Base-by-base conservation (phyloP, 345 rosid species). In the Linum lewisii region DNA sequence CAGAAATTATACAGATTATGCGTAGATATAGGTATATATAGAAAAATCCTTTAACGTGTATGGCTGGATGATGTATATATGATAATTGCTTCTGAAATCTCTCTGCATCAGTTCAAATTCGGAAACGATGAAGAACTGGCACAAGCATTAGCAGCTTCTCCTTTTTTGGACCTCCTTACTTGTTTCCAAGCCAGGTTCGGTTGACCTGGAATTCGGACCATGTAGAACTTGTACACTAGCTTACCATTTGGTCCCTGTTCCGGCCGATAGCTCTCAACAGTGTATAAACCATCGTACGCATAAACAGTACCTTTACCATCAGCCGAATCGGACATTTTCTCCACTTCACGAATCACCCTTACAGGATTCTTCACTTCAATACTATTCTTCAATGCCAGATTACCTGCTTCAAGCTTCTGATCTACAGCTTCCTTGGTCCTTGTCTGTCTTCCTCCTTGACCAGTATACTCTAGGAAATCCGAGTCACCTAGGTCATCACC, bases 161-260 rank as follows among this genome's bases (percentile, higher is more conserved):
- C 34, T 52, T 70, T 82, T 60, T 62, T 69, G 18, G 81, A 70
- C 63, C 78, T 81, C 75, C 75, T 86, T 56, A 92, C 82, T 54
- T 77, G 79, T 76, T 81, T 83, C 94, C 90, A 86, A 45, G 97
- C 79, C 49, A 92, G 87, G 74, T 89, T 87, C 0, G 90, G 82
- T 68, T 93, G 97, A 71, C 85, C 91, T 0, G 81, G 80, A 45
- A 81, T 66, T 59, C 86, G 73, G 62, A 62, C 75, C 73, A 91
- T 70, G 66, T 42, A 75, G 58, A 88, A 88, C 77, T 80, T 88
- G 59, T 69, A 91, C 10, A 91, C 85, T 59, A 45, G 73, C 66
- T 83, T 88, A 21, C 90, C 90, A 75, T 81, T 84, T 14, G 78
- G 75, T 18, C 82, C 94, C 1, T n/a, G 21, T 66, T 77, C 87